Conservation (phyloP, 805 yeast species). For the Candida saitoana region DNA sequence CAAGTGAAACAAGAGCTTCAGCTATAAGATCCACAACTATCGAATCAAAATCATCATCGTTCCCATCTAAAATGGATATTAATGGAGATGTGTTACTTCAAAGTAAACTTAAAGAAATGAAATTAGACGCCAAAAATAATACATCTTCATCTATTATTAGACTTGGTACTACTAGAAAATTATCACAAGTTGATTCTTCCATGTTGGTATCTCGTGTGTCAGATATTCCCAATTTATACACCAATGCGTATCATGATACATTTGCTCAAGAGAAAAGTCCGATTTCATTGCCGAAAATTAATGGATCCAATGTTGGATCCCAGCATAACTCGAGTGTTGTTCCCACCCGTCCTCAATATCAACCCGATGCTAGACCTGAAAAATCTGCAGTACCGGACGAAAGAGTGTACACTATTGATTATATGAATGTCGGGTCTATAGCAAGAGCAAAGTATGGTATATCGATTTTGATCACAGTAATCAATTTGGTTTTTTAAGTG, state of each 20-base stretch:
- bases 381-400: background rate
- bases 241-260: background rate
- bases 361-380: background rate
- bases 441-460: background rate
- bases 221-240: background rate
- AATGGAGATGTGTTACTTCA: background rate
- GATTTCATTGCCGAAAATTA: background rate
- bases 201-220: background rate
- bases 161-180: background rate
- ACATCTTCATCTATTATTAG: background rate
- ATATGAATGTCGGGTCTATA: background rate
- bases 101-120: background rate
- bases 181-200: background rate
- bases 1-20: background rate
- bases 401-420: slow-evolving; percentile 3
- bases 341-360: background rate
- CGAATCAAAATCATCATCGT: background rate
- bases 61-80: background rate
- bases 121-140: background rate
- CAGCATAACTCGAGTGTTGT: background rate
- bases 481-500: background rate
- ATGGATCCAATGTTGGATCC: background rate
- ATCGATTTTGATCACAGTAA: background rate
- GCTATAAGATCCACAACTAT: background rate
- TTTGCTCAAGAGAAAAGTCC: background rate